Evolutionary conservation across 139 green algal genomes (phyloP), one percentile per base, ranked within the genome.

Genomic region (Chlamydomonas sphaeroides): DNA sequence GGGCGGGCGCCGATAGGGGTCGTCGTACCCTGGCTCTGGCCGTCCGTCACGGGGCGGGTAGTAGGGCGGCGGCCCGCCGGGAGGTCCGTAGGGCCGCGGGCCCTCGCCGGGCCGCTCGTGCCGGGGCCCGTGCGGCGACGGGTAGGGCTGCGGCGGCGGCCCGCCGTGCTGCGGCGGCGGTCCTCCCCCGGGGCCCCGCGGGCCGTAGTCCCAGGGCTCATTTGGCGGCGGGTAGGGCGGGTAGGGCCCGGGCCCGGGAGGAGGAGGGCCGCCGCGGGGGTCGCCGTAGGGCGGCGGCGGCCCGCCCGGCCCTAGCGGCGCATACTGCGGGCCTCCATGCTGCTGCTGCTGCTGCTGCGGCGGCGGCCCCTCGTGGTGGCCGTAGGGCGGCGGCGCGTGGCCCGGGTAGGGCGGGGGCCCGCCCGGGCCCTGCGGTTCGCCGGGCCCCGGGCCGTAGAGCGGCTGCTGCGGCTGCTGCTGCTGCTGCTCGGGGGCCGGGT

Each of bases 401-500:
- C 21, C 23, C 23, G n/a, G 56, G 33, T 73, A 33, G 6, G 45
- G 63, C 61, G 76, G 76, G 39, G 76, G 53, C 62, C 74, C 69
- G 30, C 4, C 39, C 28, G 49, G 25, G 62, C 21, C 25, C 33
- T 8, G 28, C 15, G 32, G 45, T 42, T 30, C 49, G 48, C 23
- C 35, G 26, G 35, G 62, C 39, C 14, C 49, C 23, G 63, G 15
- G 35, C 42, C 21, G 33, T 36, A 14, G 26, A 36, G 62, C 32
- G 6, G 68, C 17, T 61, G 61, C 17, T 51, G 79, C 26, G 32
- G 68, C 2, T 51, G 38, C 28, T 51, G 77, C 45, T 74, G 77
- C n/a, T n/a, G n/a, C n/a, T n/a, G n/a, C n/a, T n/a, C n/a, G n/a
- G n/a, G n/a, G n/a, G n/a, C n/a, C n/a, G n/a, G n/a, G n/a, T n/a